Evolutionary conservation across 2,329 filamentous ascomycete genomes (phyloP), one percentile per base, ranked within the genome.

Genomic region (Juglanconis oblonga): DNA sequence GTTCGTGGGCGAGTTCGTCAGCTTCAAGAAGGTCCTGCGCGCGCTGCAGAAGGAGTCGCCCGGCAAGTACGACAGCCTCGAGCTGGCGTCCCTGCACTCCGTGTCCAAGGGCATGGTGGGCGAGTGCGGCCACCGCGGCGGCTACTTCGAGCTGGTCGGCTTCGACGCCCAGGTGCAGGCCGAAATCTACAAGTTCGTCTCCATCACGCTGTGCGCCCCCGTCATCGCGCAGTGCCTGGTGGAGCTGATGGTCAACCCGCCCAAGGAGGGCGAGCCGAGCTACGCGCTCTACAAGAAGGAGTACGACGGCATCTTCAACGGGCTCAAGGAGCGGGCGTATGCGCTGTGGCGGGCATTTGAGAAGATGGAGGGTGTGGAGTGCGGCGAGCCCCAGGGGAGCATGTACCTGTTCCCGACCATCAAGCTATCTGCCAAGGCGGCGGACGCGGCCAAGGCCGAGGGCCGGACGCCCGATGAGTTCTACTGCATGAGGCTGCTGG

Each of bases 361-460:
- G 74, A 79, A 92, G 72, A 98, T 99, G 95, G 94, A 98, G 76
- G 95, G 95, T 61, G 94, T 99, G 61, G 86, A 93, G 73, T 97
- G 93, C 77, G 89, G 90, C 69, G 83, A 87, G 67, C 95, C 95
- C 58, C 90, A 97, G 83, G 95, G 95, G 62, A 89, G 90, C 73
- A 99, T 99, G 95, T 99, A 99, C 80, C 89, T 99, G 70, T 99
- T 98, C 86, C 95, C 95, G 31, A 95, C 91, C 68, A 96, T 99
- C 77, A 86, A 81, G 38, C 81, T 99, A 31, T 86, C 95, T 1
- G 68, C 77, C 31, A 91, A 91, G 77, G 95, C 92, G 45, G 76
- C 88, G 64, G 87, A 88, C 65, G 91, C 90, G 14, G 95, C 95
- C 40, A 75, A 81, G 70, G 78, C 87, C 63, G 90, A 92, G 73